Percentiles rank a stretch among this genome's conserved stretches.
Evolutionary conservation across 805 yeast genomes (phyloP).

Genomic region (Yarrowia sp.): DNA sequence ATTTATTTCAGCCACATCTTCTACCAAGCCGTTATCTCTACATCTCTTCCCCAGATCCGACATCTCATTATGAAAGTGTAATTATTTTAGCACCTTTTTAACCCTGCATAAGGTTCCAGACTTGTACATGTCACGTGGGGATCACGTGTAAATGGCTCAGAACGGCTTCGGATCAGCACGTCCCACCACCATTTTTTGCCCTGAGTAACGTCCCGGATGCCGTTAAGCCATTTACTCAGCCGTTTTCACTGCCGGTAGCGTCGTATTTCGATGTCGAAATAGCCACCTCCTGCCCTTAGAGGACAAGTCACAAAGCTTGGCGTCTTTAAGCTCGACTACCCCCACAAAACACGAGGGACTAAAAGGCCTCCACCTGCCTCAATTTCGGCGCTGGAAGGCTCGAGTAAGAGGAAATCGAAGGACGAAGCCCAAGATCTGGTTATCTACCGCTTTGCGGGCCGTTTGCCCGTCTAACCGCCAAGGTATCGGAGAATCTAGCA

Average conservation of each 20-base stretch:
- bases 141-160: conserved; percentile 27
- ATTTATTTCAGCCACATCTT: no score
- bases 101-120: conserved; percentile 25
- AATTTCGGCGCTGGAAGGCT: not conserved
- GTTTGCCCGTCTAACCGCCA: conserved; percentile 23
- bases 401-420: not conserved
- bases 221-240: not conserved
- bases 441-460: not conserved
- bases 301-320: not conserved
- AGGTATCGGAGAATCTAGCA: conserved; percentile 10
- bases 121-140: conserved; percentile 27
- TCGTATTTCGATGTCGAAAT: not conserved
- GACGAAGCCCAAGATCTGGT: not conserved
- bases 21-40: conserved; percentile 9
- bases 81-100: conserved; percentile 21
- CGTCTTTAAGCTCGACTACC: not conserved
- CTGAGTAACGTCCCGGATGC: not conserved
- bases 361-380: not conserved
- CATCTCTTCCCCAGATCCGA: not conserved
- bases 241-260: conserved; percentile 10
- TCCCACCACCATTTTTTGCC: not conserved
- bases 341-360: conserved; percentile 11
- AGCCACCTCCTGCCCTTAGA: conserved; percentile 36
- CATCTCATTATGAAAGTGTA: conserved; percentile 7
- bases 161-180: conserved; percentile 13